Evolutionary conservation across 1,139 yeast genomes (phyloP).

Genomic region (Lodderomyces margitis): DNA sequence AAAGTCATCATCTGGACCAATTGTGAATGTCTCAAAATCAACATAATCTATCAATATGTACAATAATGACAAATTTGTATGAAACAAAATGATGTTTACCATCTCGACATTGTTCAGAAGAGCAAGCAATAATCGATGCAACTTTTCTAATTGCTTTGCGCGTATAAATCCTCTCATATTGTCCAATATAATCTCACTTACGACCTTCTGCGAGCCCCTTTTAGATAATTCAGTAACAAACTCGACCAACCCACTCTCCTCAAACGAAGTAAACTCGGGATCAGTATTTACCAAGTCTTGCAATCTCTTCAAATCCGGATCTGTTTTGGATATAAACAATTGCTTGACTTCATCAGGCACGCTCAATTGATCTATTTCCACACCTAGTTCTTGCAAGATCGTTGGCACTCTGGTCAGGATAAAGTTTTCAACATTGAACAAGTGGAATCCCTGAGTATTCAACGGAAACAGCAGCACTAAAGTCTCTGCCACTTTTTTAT

Average conservation of each 20-base stretch:
- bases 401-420: conserved; percentile 31
- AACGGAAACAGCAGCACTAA: conserved; percentile 1
- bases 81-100: conserved; percentile 42
- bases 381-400: conserved; percentile 15
- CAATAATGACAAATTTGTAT: conserved; percentile 22
- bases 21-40: conserved; percentile 33
- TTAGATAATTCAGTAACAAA: conserved; percentile 22
- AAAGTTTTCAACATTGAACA: conserved; percentile 36
- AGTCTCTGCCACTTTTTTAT: conserved; percentile 18
- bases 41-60: conserved; percentile 31
- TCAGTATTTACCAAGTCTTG: conserved; percentile 45
- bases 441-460: conserved; percentile 14
- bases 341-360: conserved; percentile 18
- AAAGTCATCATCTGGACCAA: conserved; percentile 53
- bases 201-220: conserved; percentile 35
- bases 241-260: conserved; percentile 49
- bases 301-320: conserved; percentile 52
- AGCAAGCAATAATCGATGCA: conserved; percentile 50
- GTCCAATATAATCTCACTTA: conserved; percentile 31
- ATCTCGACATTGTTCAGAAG: conserved; percentile 40
- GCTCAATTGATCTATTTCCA: conserved; percentile 7
- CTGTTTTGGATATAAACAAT: conserved; percentile 10
- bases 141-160: conserved; percentile 39
- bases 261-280: conserved; percentile 54
- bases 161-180: conserved; percentile 40